A percentile compares a stretch with the other conserved stretches of the same genome.
Evolutionary conservation across 768 basidiomycete genomes (phyloP).

Genomic region (Auriscalpium vulgare): DNA sequence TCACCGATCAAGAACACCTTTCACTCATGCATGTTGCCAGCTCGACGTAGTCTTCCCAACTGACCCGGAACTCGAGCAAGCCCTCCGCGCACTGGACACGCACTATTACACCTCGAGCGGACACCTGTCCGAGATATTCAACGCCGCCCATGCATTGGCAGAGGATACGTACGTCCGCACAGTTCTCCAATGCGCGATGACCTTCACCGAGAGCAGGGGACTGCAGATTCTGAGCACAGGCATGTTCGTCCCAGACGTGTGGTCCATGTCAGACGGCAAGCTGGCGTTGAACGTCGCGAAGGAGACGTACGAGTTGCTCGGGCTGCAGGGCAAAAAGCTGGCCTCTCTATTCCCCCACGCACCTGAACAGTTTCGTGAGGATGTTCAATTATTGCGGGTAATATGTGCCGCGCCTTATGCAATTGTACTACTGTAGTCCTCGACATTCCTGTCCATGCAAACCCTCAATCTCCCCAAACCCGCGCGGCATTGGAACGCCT

Average conservation of each 20-base stretch:
- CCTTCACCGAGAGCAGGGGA: neutral
- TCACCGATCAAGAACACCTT: neutral
- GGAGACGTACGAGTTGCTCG: constrained; percentile 51
- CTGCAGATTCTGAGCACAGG: constrained; percentile 22
- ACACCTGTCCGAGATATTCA: constrained; percentile 36
- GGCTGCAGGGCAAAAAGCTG: constrained; percentile 47
- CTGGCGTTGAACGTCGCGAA: constrained; percentile 50
- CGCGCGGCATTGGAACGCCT: too few species aligned
- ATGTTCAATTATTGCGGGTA: constrained; percentile 25
- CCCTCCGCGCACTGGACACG: constrained; percentile 34
- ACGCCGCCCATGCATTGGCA: constrained; percentile 25
- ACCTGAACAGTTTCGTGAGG: too few species aligned
- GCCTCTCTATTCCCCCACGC: constrained; percentile 16
- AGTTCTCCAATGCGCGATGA: too few species aligned
- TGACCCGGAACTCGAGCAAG: constrained; percentile 27
- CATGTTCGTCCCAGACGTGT: constrained; percentile 34
- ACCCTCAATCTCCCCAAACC: too few species aligned
- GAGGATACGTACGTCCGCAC: constrained; percentile 13
- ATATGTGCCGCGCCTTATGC: too few species aligned
- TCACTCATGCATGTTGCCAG: constrained; percentile 26
- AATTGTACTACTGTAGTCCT: too few species aligned
- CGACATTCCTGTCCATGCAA: too few species aligned
- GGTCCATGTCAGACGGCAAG: constrained; percentile 58
- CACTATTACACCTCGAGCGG: constrained; percentile 37
- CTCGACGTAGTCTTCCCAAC: constrained; percentile 57